Evolutionary conservation across 164 flowering plant genomes (phyloP), one percentile per base, ranked within the genome.

Genomic region (Houttuynia cordata): DNA sequence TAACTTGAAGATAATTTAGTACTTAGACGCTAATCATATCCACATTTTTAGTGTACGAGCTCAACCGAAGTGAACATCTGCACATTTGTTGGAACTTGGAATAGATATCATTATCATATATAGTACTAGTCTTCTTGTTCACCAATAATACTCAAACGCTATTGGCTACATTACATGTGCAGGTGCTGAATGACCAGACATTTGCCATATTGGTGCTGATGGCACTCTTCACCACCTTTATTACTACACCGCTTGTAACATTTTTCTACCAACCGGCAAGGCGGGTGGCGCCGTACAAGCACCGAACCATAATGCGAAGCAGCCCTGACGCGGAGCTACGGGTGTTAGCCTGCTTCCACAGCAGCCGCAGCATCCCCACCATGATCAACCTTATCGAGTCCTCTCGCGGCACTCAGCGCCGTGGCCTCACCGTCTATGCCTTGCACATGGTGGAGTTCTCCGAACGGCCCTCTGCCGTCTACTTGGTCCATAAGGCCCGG

Each of bases 141-240:
- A n/a, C n/a, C n/a, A n/a, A n/a, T n/a, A n/a, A n/a, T n/a, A n/a
- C n/a, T n/a, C n/a, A n/a, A n/a, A n/a, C n/a, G n/a, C n/a, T n/a
- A n/a, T n/a, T n/a, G n/a, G 37, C 37, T 2, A 6, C 34, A 25
- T 12, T 53, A 9, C 24, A 24, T 2, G 10, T 24, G 39, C 74
- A 80, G 83, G 84, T 80, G 51, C 50, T 81, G 64, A 81, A 78
- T 23, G 83, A 79, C 45, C 77, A 77, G 63, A 59, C 78, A 1
- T 81, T 81, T 41, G 81, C 83, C 1, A 69, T 81, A 50, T 9
- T 79, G 56, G 83, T 81, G 10, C 59, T 81, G 21, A 81, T 81
- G 85, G 85, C 83, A 0, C 56, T 81, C 9, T 72, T 81, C 67
- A 81, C 85, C 42, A 81, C 85, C 57, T 81, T 81, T 76, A 74